Percentiles rank a stretch among this genome's conserved stretches.
Evolutionary conservation across 345 rosid genomes (phyloP).

Genomic region (Citrus sinensis): DVS_A1.0 CM039169.1:29778001-29778500

Average conservation of each 20-base stretch:
- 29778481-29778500: background rate
- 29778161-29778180: slow-evolving; percentile 52
- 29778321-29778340: slow-evolving; percentile 26
- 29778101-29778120: slow-evolving; percentile 29
- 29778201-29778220: background rate
- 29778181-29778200: background rate
- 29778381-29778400: background rate
- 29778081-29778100: slow-evolving; percentile 41
- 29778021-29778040: background rate
- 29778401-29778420: background rate
- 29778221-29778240: slow-evolving; percentile 2
- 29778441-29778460: background rate
- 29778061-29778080: slow-evolving; percentile 25
- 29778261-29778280: slow-evolving; percentile 63
- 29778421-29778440: background rate
- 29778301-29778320: slow-evolving; percentile 32
- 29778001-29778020: background rate
- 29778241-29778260: background rate
- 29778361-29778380: slow-evolving; percentile 3
- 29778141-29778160: slow-evolving; percentile 69
- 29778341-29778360: background rate
- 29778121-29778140: slow-evolving; percentile 42
- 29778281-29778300: slow-evolving; percentile 46
- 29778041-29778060: background rate
- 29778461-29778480: too few species aligned